Base-by-base conservation (phyloP, 78 protist species). In the Salpingoeca rosetta region DNA sequence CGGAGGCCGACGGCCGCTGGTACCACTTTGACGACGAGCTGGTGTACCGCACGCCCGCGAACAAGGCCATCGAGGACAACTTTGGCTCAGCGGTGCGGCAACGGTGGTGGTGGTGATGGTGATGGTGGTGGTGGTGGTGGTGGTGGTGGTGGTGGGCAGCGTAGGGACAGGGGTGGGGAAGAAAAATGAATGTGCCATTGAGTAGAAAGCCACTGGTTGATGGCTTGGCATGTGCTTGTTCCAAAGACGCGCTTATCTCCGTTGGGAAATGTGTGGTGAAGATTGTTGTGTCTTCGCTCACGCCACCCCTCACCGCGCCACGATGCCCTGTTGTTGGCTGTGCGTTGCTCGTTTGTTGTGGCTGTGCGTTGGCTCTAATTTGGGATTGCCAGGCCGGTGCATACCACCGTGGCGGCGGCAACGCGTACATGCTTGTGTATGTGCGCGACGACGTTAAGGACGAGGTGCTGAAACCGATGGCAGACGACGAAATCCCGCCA, bases 351-450 rank as follows among this genome's bases (percentile, higher is more conserved):
- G 27, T 72, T 28, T 40, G 83, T 3, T 37, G 2, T 43, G 3
- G 26, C 12, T 3, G 84, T 86, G 17, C 78, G 42, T 41, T 2
- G 0, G 42, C 11, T 1, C 22, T 0, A 12, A 1, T 0, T 1
- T 2, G 78, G 76, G 76, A 27, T 65, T 24, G 10, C 35, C 11
- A 76, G 77, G 0, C n/a, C 31, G 84, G 40, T 80, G 38, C 75
- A n/a, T n/a, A n/a, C n/a, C n/a, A n/a, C n/a, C n/a, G 45, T 0
- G 38, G 75, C 37, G 2, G 81, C 37, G 86, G 90, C 74, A 86
- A 41, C 88, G 97, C 95, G 31, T 94, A 97, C 83, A 95, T 96
- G 98, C 92, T 96, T 40, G 94, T 96, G 45, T 97, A 96, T 82
- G 84, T 94, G 40, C 90, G 95, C 78, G 81, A 82, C 57, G 78